Evolutionary conservation across 352 stramenopile species (phyloP).

Genomic region (Sclerospora graminicola): DNA sequence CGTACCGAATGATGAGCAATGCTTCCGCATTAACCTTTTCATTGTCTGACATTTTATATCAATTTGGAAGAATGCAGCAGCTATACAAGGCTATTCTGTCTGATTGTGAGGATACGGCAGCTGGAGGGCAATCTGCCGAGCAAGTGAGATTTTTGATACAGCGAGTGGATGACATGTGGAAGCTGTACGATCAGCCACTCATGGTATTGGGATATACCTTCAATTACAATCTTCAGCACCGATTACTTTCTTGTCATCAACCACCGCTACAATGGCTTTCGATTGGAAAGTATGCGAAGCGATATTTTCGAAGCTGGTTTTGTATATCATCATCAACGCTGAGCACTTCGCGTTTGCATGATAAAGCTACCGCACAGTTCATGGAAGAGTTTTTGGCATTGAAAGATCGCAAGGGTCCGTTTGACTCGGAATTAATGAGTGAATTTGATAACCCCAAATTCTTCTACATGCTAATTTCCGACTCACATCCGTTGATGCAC

Average conservation of each 20-base stretch:
- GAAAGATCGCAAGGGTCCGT: constrained; percentile 71
- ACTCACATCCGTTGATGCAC: constrained; percentile 68
- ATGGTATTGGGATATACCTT: constrained; percentile 65
- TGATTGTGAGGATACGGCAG: constrained; percentile 56
- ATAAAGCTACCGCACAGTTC: constrained; percentile 53
- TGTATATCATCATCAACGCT: constrained; percentile 29
- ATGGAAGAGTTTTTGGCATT: constrained; percentile 62
- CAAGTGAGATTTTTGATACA: constrained; percentile 49
- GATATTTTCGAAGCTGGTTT: constrained; percentile 69
- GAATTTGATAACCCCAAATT: constrained; percentile 68
- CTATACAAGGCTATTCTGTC: constrained; percentile 57
- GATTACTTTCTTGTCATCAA: constrained; percentile 35
- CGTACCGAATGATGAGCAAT: constrained; percentile 48
- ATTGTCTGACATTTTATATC: constrained; percentile 62
- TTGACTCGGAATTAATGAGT: constrained; percentile 55
- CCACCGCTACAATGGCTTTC: constrained; percentile 58
- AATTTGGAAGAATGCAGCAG: constrained; percentile 72
- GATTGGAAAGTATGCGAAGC: constrained; percentile 66
- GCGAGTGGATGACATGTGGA: constrained; percentile 60
- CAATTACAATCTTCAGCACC: constrained; percentile 58
- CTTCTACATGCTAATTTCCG: constrained; percentile 70
- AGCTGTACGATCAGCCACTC: constrained; percentile 62
- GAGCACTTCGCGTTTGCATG: constrained; percentile 29
- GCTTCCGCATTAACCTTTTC: constrained; percentile 29
- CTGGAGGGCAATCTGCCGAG: constrained; percentile 30